These are phyloP conservation scores for Crithidia thermophila DNA, from an alignment of 208 protist genomes.

Conservation along the genomic window DNA sequence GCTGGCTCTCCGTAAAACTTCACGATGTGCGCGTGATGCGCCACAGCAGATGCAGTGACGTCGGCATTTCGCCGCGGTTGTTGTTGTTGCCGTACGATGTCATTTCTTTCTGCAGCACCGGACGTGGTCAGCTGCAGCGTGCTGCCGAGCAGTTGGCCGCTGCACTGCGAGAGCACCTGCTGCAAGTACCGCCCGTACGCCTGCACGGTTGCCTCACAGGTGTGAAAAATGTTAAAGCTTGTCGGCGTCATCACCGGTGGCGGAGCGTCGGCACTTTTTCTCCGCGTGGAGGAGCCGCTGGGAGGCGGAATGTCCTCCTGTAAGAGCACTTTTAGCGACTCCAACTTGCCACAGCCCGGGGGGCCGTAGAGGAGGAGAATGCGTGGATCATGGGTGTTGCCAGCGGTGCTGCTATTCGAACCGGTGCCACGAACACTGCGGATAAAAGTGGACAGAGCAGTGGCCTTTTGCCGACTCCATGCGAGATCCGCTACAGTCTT, in stretches of 20 bases:
- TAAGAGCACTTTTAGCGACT: constrained; percentile 54
- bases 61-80: background rate
- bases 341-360: constrained; percentile 77
- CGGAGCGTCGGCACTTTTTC: background rate
- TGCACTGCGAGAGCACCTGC: constrained; percentile 24
- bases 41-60: background rate
- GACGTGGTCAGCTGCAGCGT: constrained; percentile 5
- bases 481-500: constrained; percentile 39
- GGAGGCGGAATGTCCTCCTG: constrained; percentile 9
- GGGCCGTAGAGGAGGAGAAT: constrained; percentile 78
- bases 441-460: constrained; percentile 39
- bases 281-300: background rate
- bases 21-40: constrained; percentile 35
- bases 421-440: background rate
- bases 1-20: constrained; percentile 82
- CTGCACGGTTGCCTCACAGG: constrained; percentile 29
- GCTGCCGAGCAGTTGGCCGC: constrained; percentile 24
- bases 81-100: background rate
- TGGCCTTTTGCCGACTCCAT: constrained; percentile 82
- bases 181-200: constrained; percentile 34
- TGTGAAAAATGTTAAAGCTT: constrained; percentile 35
- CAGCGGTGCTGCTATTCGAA: background rate
- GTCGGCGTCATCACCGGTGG: background rate
- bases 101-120: too few species aligned
- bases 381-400: constrained; percentile 17